phyloP scores from a whole-genome alignment of 2,329 filamentous ascomycete genomes.

The Leptographium lundbergii region DNA sequence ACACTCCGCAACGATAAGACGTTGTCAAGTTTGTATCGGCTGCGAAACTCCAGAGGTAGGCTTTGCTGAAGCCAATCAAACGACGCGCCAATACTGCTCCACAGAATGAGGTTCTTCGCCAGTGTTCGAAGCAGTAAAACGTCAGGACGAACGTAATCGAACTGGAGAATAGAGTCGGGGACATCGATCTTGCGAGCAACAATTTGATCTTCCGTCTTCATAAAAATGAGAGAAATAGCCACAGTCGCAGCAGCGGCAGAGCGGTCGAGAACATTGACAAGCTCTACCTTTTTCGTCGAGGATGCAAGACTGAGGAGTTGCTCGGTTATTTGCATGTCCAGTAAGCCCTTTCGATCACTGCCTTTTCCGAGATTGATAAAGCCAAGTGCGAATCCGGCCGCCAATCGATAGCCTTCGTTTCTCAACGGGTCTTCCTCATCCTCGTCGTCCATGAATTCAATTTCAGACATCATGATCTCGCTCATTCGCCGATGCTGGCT shows the following conservation, averaged over 20 bases:
- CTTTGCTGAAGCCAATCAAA: constrained; percentile 64
- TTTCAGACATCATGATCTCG: constrained; percentile 96
- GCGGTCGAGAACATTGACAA: constrained; percentile 86
- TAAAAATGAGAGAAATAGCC: constrained; percentile 82
- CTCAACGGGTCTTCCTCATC: constrained; percentile 77
- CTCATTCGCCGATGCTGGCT: constrained; percentile 98
- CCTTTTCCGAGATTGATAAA: constrained; percentile 93
- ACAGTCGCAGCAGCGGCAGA: constrained; percentile 89
- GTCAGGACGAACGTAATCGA: constrained; percentile 91
- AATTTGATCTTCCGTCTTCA: constrained; percentile 85
- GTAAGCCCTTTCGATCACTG: constrained; percentile 71
- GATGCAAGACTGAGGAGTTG: constrained; percentile 77
- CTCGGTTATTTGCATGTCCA: constrained; percentile 89
- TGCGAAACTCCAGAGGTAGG: constrained; percentile 57
- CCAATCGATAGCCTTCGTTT: constrained; percentile 91
- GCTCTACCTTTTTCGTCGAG: constrained; percentile 76
- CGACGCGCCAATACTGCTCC: constrained; percentile 66
- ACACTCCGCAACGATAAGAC: constrained; percentile 57
- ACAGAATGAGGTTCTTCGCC: constrained; percentile 83
- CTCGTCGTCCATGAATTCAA: constrained; percentile 71
- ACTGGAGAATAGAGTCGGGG: constrained; percentile 78
- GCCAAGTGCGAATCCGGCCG: constrained; percentile 84
- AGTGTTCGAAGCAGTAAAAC: constrained; percentile 82
- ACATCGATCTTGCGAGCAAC: constrained; percentile 88
- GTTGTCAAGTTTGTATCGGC: constrained; percentile 44